Base-by-base conservation (phyloP, 352 stramenopile genomes). In the Blastocystis sp. region DNA sequence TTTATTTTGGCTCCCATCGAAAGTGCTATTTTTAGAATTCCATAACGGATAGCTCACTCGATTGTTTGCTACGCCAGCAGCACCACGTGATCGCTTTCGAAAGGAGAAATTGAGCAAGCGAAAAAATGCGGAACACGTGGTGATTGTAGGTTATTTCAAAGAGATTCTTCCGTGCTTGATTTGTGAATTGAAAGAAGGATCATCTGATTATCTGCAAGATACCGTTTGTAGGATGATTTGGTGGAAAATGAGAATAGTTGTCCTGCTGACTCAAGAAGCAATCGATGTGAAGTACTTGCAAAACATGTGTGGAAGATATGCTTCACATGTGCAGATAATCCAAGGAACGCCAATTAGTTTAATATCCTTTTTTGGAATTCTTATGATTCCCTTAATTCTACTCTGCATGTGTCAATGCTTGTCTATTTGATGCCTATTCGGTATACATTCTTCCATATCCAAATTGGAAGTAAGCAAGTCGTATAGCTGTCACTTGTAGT, bases 311-410 rank as follows among this genome's bases (percentile, higher is more conserved):
- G 73, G 73, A 6, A 50, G 73, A 4, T 85, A 66, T 43, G 47
- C 73, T 7, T 85, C 73, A 6, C 73, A 85, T 39, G 73, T 85
- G 13, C 47, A 85, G 50, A 66, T 85, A 5, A 69, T 85, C 55
- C 20, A 85, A 8, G 73, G 73, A 43, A 66, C 73, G 56, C 73
- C 73, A 8, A 47, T 85, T 24, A 62, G 55, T 41, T 18, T 50
- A 7, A 85, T 85, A 85, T 85, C 73, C 73, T 43, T n/a, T 53
- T 7, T 18, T 16, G 13, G 18, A 45, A 37, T 3, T 18, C 50
- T 63, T 81, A 7, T 24, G 5, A 26, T 24, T 30, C 50, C 53
- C 73, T 85, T 85, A n/a, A 85, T 34, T 16, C 37, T 18, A 68
- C 18, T 26, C 47, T 3, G 54, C 73, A 3, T 85, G 73, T 26